Base-by-base conservation (phyloP, 2,329 filamentous ascomycete species). In the Aspergillus sergii region DNA sequence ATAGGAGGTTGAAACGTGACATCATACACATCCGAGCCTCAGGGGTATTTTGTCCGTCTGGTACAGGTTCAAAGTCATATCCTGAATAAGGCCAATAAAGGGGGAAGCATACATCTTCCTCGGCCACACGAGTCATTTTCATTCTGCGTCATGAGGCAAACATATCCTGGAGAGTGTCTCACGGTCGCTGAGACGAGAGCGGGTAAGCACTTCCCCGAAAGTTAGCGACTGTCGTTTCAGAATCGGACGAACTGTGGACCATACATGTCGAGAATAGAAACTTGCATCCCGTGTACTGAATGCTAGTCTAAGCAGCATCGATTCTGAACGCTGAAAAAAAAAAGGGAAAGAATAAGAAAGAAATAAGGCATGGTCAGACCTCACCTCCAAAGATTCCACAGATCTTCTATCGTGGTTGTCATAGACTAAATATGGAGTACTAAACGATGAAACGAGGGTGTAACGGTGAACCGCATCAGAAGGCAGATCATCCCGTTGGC, bases 161-260 rank as follows among this genome's bases (percentile, higher is more conserved):
- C 36, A 54, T 30, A 54, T 54, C 58, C 12, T 41, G 16, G n/a
- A 8, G 9, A 41, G 8, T 19, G 28, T 28, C 32, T 53, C 46
- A 45, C 16, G 28, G 30, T 55, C 21, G 19, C 19, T 8, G 30
- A 39, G 30, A 39, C n/a, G 10, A 53, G n/a, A 36, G n/a, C 51
- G 51, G 51, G 8, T 51, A 53, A 34, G 45, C 32, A 36, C 43
- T 36, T 39, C 32, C n/a, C 32, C 14, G 32, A 48, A 21, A 23
- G 30, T 39, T 55, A 45, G 14, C 56, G 46, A 54, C 60, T 53
- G 60, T 21, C 26, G 60, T 62, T 62, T 62, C 60, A 62, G 55
- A 46, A 58, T 58, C 41, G 56, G 56, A 45, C 60, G 60, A 62
- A 62, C 60, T 62, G 60, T 62, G 60, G 60, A 62, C 34, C 51